Conservation (phyloP, 192 early-diverging fungal genomes). For the Chytriomyces confervae region DNA sequence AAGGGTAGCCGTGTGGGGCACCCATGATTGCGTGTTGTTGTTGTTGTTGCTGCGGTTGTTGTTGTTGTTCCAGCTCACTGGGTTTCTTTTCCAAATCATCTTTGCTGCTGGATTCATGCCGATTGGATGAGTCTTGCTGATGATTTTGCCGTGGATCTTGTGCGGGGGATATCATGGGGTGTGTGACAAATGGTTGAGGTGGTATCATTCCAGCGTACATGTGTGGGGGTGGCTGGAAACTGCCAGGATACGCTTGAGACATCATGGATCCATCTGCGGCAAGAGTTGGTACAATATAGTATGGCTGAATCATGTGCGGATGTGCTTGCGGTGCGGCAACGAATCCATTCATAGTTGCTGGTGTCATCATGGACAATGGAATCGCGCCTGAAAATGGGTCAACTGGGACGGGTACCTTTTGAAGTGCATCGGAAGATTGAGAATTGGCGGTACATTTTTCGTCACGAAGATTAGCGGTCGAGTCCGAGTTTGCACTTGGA, state of each 20-base stretch:
- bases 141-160: too few relatives aligned
- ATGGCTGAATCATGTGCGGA: constrained; percentile 24
- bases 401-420: too few relatives aligned
- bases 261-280: constrained; percentile 21
- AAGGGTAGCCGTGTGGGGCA: too few relatives aligned
- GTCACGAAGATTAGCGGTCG: neutral
- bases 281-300: constrained; percentile 22
- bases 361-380: constrained; percentile 4
- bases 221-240: neutral
- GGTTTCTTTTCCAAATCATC: neutral
- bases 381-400: neutral
- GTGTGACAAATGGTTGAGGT: too few relatives aligned
- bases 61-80: neutral
- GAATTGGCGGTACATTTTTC: neutral
- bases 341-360: neutral
- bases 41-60: neutral
- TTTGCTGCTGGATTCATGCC: neutral
- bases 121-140: neutral
- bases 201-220: neutral
- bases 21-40: too few relatives aligned
- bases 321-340: constrained; percentile 2
- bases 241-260: neutral
- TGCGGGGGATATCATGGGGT: too few relatives aligned
- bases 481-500: constrained; percentile 2
- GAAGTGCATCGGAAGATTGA: too few relatives aligned